Evolutionary conservation across 139 green algal genomes (phyloP), one percentile per base, ranked within the genome.

Genomic region (Chlorella ohadii): DNA sequence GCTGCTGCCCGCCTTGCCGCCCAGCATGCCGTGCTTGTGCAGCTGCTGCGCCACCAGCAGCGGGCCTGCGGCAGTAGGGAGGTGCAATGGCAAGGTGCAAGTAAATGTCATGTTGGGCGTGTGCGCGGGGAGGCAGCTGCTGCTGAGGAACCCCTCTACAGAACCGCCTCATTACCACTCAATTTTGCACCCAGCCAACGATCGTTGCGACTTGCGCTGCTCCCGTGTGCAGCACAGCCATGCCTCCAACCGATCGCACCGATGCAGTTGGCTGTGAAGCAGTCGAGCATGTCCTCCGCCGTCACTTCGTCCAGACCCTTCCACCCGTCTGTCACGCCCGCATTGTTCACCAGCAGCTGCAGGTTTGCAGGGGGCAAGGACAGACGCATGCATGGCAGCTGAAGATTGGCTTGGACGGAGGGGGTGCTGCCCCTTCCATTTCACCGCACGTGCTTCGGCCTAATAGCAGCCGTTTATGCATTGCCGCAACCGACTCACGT

Each of bases 11-110:
- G 55, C 47, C 6, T 9, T 7, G 51, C 74, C n/a, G 31, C 74
- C 74, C 55, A 80, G 74, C 74, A 68, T 11, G 17, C 88, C 85
- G 1, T 71, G 61, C 44, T 79, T 74, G 38, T 92, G 56, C 76
- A 95, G 84, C 81, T 89, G 73, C 84, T 93, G 91, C 31, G 89
- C 79, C 4, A 92, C 73, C n/a, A 95, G 81, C 64, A 95, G 51
- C 0, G 92, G 92, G 38, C 74, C 74, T 79, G 72, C 47, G 41
- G 34, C 36, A 31, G 67, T 33, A 16, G 36, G 36, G 22, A 44
- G 16, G 12, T 55, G n/a, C n/a, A n/a, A n/a, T n/a, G n/a, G n/a
- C n/a, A n/a, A n/a, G n/a, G n/a, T n/a, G n/a, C n/a, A n/a, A n/a
- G n/a, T n/a, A n/a, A n/a, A n/a, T n/a, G n/a, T n/a, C n/a, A n/a